Evolutionary conservation across 495 filamentous ascomycete species (phyloP), one percentile per base, ranked within the genome.

Genomic region (Acidiella bohemica): DNA sequence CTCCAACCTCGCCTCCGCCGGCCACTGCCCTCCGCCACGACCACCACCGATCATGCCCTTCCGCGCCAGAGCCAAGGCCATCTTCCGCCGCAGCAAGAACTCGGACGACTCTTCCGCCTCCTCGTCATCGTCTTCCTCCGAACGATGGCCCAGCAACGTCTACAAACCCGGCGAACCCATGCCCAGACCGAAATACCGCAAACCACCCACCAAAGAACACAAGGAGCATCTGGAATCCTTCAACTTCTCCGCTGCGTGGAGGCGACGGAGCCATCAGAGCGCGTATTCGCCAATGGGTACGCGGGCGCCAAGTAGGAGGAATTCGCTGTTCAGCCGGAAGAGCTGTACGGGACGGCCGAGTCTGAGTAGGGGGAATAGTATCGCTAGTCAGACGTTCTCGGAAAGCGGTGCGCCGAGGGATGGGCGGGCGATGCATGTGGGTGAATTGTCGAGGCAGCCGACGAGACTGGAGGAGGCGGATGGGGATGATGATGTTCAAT

Each of bases 111-210:
- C 35, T 26, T 35, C 38, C 14, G 20, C 34, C 34, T 26, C 20
- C 26, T 39, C 49, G 0, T 22, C 28, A 40, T 30, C 42, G 31
- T 25, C 18, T 27, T 17, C 16, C 37, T 29, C 20, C 14, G 41
- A 36, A n/a, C 36, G 37, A 36, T 41, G 32, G 16, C 39, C 49
- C 37, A 37, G 31, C 41, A 47, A 44, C 32, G 38, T 56, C 46
- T 64, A 64, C 54, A 50, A 57, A 41, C 58, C 59, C 20, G 61
- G 58, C 53, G 61, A 64, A 36, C 44, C 54, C 32, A 58, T 64
- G 56, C 61, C 61, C 7, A 53, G 53, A 12, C 47, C 58, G 13
- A 64, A 64, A 38, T 64, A 64, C 44, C 60, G 60, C 16, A 50
- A 47, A 0, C 56, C 57, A n/a, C 58, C 59, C 12, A 50, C 41